Evolutionary conservation across 352 stramenopile genomes (phyloP), one percentile per base, ranked within the genome.

Genomic region (Phytopythium litorale): DNA sequence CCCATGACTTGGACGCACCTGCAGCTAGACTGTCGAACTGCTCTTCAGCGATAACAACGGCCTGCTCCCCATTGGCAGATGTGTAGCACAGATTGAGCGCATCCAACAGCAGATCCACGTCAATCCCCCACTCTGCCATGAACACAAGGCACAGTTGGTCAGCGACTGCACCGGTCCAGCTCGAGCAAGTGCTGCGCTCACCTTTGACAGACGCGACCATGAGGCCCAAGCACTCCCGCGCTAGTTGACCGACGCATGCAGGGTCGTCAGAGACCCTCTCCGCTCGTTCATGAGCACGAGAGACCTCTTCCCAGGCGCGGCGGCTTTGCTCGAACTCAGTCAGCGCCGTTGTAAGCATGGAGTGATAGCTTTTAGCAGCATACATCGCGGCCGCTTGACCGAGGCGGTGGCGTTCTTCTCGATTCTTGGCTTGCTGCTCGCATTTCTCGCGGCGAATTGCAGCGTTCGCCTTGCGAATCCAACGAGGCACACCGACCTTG

Each of bases 81-180:
- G 70, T 64, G 15, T 84, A 64, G 33, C 81, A 89, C 54, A 89
- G 30, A 46, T 91, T 93, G 21, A 91, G 66, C 4, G 76, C 81
- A 23, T 84, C 75, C 50, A 93, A 84, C 7, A 93, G 70, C 32
- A 72, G 71, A 21, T 89, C 78, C 1, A 75, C 70, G 46, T 93
- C 84, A 7, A 91, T 49, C 7, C 81, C 80, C 80, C 78, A 88
- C 56, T 89, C 84, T 87, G 64, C 30, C 56, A 28, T 16, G 21
- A 15, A 33, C 28, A 32, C 58, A 42, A 59, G 50, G 30, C 40
- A 48, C 13, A 50, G 6, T 25, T 48, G n/a, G 50, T 42, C 21
- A 56, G 28, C 15, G 25, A 42, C 11, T 52, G 25, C 21, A 16
- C 23, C 12, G 7, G n/a, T 32, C 18, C 45, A 18, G 11, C 12